phyloP scores from a whole-genome alignment of 768 basidiomycete genomes.

The Lactarius evosmus region DNA sequence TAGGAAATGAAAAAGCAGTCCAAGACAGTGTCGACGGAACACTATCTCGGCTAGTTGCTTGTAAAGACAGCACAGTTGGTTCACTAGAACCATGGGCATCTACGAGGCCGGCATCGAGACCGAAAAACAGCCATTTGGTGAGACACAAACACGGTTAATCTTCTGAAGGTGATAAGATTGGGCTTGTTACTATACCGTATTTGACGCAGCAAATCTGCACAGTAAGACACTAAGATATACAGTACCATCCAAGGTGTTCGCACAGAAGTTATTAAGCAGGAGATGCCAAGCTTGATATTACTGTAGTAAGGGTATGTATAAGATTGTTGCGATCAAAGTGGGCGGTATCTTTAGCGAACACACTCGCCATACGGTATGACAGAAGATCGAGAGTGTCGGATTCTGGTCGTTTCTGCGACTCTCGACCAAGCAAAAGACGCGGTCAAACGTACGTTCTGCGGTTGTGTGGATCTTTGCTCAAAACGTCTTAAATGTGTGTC shows the following conservation, averaged over 20 bases:
- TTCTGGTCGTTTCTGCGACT: constrained; percentile 32
- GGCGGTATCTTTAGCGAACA: neutral
- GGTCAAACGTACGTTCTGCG: constrained; percentile 31
- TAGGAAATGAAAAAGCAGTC: neutral
- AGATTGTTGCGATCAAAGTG: neutral
- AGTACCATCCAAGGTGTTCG: too few relatives aligned
- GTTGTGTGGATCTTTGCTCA: neutral
- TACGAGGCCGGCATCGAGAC: neutral
- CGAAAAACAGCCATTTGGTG: neutral
- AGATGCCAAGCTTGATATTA: neutral
- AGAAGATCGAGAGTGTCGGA: constrained; percentile 21
- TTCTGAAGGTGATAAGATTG: neutral
- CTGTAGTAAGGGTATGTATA: neutral
- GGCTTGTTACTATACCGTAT: neutral
- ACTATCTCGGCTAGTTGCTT: neutral
- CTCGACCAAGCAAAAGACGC: constrained; percentile 29
- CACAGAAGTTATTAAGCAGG: neutral
- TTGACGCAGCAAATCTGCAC: neutral
- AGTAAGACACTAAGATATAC: neutral
- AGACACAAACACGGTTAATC: neutral
- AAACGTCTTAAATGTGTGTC: constrained; percentile 14
- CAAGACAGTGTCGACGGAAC: neutral
- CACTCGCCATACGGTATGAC: constrained; percentile 6
- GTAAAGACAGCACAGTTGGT: neutral
- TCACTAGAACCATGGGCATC: neutral